Percentiles rank a stretch among this genome's conserved stretches.
These are phyloP conservation scores for Ramaria sp. DNA, from an alignment of 768 basidiomycete genomes.

Conservation along the genomic window DNA sequence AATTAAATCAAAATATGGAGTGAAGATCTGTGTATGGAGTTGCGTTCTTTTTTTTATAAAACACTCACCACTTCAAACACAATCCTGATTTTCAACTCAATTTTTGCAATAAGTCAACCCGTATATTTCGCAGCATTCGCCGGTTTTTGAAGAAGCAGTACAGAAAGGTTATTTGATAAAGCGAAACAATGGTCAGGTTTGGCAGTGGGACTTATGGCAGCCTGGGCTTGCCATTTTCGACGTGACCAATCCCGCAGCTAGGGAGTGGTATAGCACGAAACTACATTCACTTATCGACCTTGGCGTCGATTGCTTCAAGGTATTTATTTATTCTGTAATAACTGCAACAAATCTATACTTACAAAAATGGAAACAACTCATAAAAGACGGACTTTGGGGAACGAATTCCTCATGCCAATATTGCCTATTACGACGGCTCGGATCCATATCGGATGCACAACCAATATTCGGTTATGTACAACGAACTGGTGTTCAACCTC, in stretches of 20 bases:
- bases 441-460: conserved; percentile 39
- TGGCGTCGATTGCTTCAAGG: conserved; percentile 20
- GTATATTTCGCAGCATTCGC: conserved; percentile 17
- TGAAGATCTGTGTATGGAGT: conserved; percentile 27
- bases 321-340: background rate
- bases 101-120: conserved; percentile 28
- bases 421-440: conserved; percentile 54
- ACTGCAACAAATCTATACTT: background rate
- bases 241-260: conserved; percentile 26
- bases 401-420: conserved; percentile 55
- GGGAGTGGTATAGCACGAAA: conserved; percentile 23
- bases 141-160: conserved; percentile 23
- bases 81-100: background rate
- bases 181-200: conserved; percentile 23
- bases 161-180: conserved; percentile 25
- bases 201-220: conserved; percentile 28
- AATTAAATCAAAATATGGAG: conserved; percentile 18
- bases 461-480: conserved; percentile 25
- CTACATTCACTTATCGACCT: conserved; percentile 20
- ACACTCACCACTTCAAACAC: background rate
- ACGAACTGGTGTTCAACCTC: conserved; percentile 23
- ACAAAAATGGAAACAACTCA: background rate
- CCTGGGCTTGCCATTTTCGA: conserved; percentile 20
- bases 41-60: background rate
- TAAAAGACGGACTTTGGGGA: conserved; percentile 60